A percentile compares a stretch with the other conserved stretches of the same genome.
Conservation (phyloP, 345 rosid species). For the Combretum micranthum region DNA sequence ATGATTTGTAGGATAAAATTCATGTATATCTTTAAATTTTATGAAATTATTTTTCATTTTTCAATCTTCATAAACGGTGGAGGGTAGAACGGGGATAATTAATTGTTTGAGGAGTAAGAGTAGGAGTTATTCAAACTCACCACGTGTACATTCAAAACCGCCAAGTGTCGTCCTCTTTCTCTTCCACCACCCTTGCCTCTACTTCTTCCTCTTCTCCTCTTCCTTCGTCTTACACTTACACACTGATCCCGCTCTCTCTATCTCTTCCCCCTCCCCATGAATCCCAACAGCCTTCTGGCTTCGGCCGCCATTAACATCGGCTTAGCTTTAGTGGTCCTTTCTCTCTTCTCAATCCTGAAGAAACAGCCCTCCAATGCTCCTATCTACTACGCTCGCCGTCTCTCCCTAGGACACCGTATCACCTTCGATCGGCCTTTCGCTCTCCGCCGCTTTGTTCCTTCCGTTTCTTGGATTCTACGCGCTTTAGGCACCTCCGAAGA, state of each 20-base stretch:
- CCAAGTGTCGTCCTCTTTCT: constrained; percentile 2
- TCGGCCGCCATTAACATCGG: constrained; percentile 80
- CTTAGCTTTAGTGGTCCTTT: constrained; percentile 48
- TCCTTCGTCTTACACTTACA: neutral
- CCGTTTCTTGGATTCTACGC: constrained; percentile 74
- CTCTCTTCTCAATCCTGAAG: constrained; percentile 74
- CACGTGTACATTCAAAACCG: neutral
- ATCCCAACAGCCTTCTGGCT: constrained; percentile 59
- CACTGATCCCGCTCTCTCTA: neutral
- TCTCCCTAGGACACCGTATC: constrained; percentile 30
- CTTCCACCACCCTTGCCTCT: too few species aligned
- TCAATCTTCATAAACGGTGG: too few species aligned
- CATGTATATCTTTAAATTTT: too few species aligned
- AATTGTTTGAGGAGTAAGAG: too few species aligned
- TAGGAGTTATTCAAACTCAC: neutral
- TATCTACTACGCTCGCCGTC: constrained; percentile 75
- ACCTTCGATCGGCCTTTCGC: constrained; percentile 26
- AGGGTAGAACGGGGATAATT: too few species aligned
- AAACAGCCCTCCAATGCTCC: constrained; percentile 72
- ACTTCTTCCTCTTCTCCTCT: neutral
- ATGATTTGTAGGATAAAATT: too few species aligned
- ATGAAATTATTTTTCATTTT: too few species aligned
- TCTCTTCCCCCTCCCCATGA: constrained; percentile 26
- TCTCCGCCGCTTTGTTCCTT: constrained; percentile 62
- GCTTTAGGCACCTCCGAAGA: constrained; percentile 70